Base-by-base conservation (phyloP, 441 rosid species). In the Aquilaria agallochum region DNA sequence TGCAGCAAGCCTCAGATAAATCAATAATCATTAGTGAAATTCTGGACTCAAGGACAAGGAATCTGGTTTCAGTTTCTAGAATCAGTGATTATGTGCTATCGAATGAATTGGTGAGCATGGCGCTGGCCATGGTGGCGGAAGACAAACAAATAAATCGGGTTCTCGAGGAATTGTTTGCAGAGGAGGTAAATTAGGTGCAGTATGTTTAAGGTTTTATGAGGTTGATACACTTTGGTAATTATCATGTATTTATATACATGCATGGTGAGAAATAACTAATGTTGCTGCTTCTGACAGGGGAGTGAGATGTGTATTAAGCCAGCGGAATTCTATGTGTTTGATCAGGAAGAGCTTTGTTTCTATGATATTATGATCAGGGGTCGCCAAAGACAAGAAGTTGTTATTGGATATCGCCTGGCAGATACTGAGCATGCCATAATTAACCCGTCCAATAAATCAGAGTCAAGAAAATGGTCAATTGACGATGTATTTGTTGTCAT, bases 71-170 rank as follows among this genome's bases (percentile, higher is more conserved):
- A 2, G 96, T 93, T 15, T 93, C 96, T 31, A 85, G 92, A 80
- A 93, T 93, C 77, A 86, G 97, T 53, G 96, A 88, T 72, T 93
- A 90, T 71, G 95, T 93, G 53, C 83, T 93, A 48, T 93, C 97
- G 11, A 88, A 93, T 74, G 95, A 88, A 73, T 76, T 90, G 47
- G 97, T 88, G 58, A 88, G 95, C 72, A 93, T 93, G 97, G 97
- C 97, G 58, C 81, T 93, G 27, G 96, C 96, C 11, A 90, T 86
- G 96, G 97, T 93, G 11, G 95, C 97, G 12, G 93, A 93, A 63
- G 96, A 93, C 82, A 86, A 86, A 75, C 96, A 90, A 80, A 93
- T 93, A 56, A 89, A 89, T 75, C 94, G 92, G 44, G 98, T 87
- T 55, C 86, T 89, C 0, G 92, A 92, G 74, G 97, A 92, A 71